These are phyloP conservation scores for Alternaria arbusti DNA, from an alignment of 2,329 filamentous ascomycete genomes.

Conservation along the genomic window DNA sequence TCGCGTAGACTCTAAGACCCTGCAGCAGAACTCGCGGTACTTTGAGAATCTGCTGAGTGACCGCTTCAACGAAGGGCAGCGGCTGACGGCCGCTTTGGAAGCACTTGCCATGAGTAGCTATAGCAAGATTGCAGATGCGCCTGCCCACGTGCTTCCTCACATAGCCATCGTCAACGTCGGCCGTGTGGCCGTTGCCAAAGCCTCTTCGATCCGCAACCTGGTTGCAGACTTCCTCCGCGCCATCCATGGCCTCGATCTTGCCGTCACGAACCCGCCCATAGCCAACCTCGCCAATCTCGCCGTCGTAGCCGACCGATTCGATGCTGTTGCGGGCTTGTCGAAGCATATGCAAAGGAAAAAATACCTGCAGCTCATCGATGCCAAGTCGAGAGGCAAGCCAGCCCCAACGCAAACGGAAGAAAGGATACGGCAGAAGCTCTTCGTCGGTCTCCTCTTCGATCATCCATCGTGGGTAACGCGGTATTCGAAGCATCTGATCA, in stretches of 20 bases:
- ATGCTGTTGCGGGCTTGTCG: slow-evolving; percentile 64
- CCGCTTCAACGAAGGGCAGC: slow-evolving; percentile 67
- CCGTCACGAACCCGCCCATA: slow-evolving; percentile 56
- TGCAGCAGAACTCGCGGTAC: slow-evolving; percentile 71
- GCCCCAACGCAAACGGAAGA: slow-evolving; percentile 63
- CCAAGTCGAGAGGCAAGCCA: slow-evolving; percentile 52
- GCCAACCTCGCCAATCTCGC: slow-evolving; percentile 71
- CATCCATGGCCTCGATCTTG: slow-evolving; percentile 64
- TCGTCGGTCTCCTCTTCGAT: slow-evolving; percentile 70
- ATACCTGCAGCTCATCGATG: slow-evolving; percentile 51
- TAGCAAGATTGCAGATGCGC: slow-evolving; percentile 58
- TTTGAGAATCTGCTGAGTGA: slow-evolving; percentile 72
- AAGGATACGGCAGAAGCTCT: slow-evolving; percentile 70
- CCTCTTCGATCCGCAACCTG: slow-evolving; percentile 65
- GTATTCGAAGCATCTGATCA: slow-evolving; percentile 69
- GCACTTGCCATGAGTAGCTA: slow-evolving; percentile 56
- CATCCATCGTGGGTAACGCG: slow-evolving; percentile 65
- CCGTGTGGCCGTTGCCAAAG: slow-evolving; percentile 69
- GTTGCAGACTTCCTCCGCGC: slow-evolving; percentile 72
- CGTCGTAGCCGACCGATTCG: slow-evolving; percentile 76
- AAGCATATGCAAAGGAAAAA: slow-evolving; percentile 59
- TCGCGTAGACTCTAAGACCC: slow-evolving; percentile 63
- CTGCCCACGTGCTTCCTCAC: slow-evolving; percentile 63
- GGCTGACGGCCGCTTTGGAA: slow-evolving; percentile 60
- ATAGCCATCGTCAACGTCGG: slow-evolving; percentile 72